These are phyloP conservation scores for Cystobasidiopsis lactophilus DNA, from an alignment of 768 basidiomycete genomes.

Conservation along the genomic window DNA sequence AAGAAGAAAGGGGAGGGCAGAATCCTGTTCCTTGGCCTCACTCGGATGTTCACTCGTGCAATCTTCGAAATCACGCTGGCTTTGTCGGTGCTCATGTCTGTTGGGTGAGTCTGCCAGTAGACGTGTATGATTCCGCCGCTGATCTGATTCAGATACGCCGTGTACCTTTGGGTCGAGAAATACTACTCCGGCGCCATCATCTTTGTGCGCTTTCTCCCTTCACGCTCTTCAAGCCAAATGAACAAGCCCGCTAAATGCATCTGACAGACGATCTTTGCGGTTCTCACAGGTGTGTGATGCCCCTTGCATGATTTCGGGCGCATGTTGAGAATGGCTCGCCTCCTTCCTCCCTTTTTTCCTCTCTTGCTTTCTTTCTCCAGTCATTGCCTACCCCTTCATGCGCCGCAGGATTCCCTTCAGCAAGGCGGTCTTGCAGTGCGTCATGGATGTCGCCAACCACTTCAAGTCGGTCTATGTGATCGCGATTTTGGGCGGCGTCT, in stretches of 20 bases:
- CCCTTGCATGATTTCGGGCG: no score
- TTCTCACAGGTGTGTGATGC: no score
- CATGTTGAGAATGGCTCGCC: no score
- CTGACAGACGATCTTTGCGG: no score
- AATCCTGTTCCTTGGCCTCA: slow-evolving; percentile 15
- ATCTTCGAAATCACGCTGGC: slow-evolving; percentile 17
- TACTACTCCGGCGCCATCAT: slow-evolving; percentile 19
- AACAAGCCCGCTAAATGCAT: no score
- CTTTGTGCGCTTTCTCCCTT: slow-evolving; percentile 7
- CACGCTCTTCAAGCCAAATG: no score
- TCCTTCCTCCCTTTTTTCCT: no score
- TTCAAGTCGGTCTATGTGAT: slow-evolving; percentile 16
- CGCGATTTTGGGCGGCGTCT: slow-evolving; percentile 12
- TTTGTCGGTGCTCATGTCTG: slow-evolving; percentile 4
- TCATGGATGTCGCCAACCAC: slow-evolving; percentile 3
- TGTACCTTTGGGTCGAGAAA: slow-evolving; percentile 14
- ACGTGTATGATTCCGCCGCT: neutral
- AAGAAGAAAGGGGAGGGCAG: no score
- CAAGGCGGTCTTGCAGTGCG: neutral
- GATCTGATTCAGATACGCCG: slow-evolving; percentile 5
- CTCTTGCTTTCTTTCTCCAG: no score
- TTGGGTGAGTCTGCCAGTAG: neutral
- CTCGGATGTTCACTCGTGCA: slow-evolving; percentile 15
- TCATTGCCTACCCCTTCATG: slow-evolving; percentile 14
- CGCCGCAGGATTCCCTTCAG: slow-evolving; percentile 10